Percentiles rank a stretch among this genome's conserved stretches.
Evolutionary conservation across 371 early-diverging fungal genomes (phyloP).

Genomic region (Sanchytrium tribonematis): DNA sequence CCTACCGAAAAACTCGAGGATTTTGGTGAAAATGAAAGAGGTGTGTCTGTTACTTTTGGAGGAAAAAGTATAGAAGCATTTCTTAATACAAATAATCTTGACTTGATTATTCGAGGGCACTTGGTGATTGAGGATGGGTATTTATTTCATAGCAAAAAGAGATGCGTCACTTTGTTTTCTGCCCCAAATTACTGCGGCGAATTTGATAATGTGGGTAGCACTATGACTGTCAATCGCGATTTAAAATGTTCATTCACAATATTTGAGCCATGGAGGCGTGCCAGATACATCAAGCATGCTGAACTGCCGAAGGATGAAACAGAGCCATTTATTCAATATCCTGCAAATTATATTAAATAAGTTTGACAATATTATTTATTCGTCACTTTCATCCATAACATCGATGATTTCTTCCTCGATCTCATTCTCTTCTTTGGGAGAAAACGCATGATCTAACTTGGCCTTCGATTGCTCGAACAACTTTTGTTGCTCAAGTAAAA

Average conservation of each 20-base stretch:
- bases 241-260: conserved; percentile 68
- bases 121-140: conserved; percentile 97
- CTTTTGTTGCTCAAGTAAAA: background rate
- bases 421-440: background rate
- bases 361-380: background rate
- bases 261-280: background rate
- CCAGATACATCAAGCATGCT: background rate
- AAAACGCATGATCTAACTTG: background rate
- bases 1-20: conserved; percentile 14
- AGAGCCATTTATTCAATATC: background rate
- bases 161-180: conserved; percentile 78
- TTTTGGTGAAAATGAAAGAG: conserved; percentile 86
- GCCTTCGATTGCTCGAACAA: background rate
- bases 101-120: conserved; percentile 83
- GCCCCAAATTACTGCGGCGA: conserved; percentile 98
- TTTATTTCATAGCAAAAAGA: conserved; percentile 82
- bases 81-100: conserved; percentile 35
- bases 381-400: background rate
- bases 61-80: conserved; percentile 61
- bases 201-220: conserved; percentile 81
- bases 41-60: conserved; percentile 65
- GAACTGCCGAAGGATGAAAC: background rate
- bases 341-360: background rate
- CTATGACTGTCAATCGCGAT: conserved; percentile 78
- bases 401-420: background rate